Percentiles rank a stretch among this genome's conserved stretches.
Evolutionary conservation across 2,329 filamentous ascomycete species (phyloP).

Genomic region (Aspergillus sclerotialis): DNA sequence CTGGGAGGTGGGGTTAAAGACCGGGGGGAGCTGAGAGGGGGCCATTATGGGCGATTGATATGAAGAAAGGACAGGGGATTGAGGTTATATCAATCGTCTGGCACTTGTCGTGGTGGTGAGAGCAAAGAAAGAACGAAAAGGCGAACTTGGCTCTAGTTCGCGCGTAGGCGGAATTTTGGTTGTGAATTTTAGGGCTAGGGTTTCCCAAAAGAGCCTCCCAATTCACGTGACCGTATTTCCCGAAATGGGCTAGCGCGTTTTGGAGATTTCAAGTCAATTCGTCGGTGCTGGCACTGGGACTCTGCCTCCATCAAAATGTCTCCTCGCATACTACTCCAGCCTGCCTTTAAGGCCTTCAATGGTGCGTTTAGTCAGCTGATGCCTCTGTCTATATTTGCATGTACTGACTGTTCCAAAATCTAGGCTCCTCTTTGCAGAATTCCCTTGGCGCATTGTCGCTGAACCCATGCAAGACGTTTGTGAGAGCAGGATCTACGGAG

Average conservation of each 20-base stretch:
- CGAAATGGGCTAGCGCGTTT: constrained; percentile 20
- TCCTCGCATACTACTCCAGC: constrained; percentile 56
- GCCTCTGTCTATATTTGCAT: background rate
- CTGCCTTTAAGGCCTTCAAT: constrained; percentile 53
- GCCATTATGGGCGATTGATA: constrained; percentile 73
- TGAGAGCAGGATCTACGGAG: constrained; percentile 58
- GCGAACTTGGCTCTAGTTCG: constrained; percentile 20
- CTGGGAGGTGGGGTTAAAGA: constrained; percentile 94
- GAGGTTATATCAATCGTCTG: constrained; percentile 39
- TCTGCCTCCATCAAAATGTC: constrained; percentile 48
- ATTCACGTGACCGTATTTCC: constrained; percentile 11
- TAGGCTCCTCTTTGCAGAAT: constrained; percentile 28
- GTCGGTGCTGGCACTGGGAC: constrained; percentile 3
- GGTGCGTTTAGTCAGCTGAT: constrained; percentile 41
- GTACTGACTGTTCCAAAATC: constrained; percentile 7
- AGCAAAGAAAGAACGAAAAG: constrained; percentile 24
- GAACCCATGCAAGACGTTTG: constrained; percentile 45
- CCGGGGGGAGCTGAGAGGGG: constrained; percentile 83
- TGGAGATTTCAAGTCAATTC: constrained; percentile 23
- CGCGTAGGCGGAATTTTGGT: constrained; percentile 26
- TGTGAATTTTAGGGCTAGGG: constrained; percentile 36
- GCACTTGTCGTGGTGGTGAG: constrained; percentile 36
- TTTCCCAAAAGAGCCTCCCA: constrained; percentile 5
- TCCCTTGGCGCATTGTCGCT: constrained; percentile 47
- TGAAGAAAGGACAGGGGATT: constrained; percentile 26